These are phyloP conservation scores for Tieghemostelium lacteum DNA, from an alignment of 78 protist species.

Conservation along the genomic window DNA sequence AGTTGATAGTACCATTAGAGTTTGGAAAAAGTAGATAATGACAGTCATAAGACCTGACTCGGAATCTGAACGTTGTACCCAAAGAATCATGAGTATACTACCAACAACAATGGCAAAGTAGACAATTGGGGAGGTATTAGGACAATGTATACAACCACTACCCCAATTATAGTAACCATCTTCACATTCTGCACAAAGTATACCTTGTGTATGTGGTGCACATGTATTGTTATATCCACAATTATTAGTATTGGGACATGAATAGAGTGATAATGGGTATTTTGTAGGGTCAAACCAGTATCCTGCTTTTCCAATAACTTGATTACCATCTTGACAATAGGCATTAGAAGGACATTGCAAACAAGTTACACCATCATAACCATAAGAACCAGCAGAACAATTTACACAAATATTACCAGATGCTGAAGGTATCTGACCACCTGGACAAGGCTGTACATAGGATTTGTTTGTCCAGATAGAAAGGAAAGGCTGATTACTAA, in stretches of 20 bases:
- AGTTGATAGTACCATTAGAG: conserved; percentile 29
- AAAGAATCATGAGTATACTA: conserved; percentile 3
- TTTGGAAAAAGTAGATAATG: conserved; percentile 52
- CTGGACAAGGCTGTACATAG: neutral
- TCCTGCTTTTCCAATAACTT: neutral
- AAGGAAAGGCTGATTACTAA: neutral
- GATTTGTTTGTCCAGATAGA: neutral
- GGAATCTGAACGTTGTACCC: conserved; percentile 42
- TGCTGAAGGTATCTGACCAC: conserved; percentile 10
- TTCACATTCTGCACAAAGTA: conserved; percentile 40
- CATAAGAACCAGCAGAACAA: conserved; percentile 25
- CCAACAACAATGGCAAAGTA: conserved; percentile 7
- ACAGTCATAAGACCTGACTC: conserved; percentile 59
- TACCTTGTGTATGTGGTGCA: conserved; percentile 6
- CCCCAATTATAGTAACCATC: conserved; percentile 69
- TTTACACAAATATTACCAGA: neutral
- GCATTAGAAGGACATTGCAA: conserved; percentile 31
- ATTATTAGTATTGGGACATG: conserved; percentile 5
- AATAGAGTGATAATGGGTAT: conserved; percentile 8
- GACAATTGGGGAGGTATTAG: neutral
- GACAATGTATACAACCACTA: conserved; percentile 22
- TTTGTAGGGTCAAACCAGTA: conserved; percentile 27
- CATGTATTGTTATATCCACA: conserved; percentile 3
- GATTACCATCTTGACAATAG: conserved; percentile 9
- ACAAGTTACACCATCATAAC: conserved; percentile 28